phyloP scores from a whole-genome alignment of 2,329 filamentous ascomycete genomes.

The Emericellopsis cladophorae region DNA sequence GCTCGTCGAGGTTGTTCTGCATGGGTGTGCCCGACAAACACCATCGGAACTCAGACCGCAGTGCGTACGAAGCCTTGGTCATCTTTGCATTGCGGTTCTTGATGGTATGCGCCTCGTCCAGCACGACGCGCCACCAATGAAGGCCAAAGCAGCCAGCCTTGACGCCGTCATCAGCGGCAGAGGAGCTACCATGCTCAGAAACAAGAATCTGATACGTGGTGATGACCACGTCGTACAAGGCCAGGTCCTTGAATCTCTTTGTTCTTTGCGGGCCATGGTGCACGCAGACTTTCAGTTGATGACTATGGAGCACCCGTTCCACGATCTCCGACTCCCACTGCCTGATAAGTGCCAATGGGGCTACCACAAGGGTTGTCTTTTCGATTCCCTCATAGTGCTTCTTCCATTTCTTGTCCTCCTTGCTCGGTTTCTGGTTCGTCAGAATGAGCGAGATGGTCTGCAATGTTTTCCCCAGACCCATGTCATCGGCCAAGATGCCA shows the following conservation, averaged over 20 bases:
- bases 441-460: conserved; percentile 86
- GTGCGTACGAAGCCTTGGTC: conserved; percentile 79
- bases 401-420: conserved; percentile 46
- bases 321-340: conserved; percentile 95
- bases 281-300: conserved; percentile 68
- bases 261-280: conserved; percentile 84
- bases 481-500: conserved; percentile 84
- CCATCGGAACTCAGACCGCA: conserved; percentile 84
- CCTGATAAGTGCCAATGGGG: conserved; percentile 84
- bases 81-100: conserved; percentile 96
- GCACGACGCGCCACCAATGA: conserved; percentile 88
- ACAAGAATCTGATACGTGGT: conserved; percentile 95
- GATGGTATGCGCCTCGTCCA: conserved; percentile 96
- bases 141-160: conserved; percentile 81
- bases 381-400: conserved; percentile 57
- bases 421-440: conserved; percentile 58
- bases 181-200: conserved; percentile 70
- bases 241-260: conserved; percentile 64
- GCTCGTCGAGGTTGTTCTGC: conserved; percentile 95
- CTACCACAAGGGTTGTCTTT: conserved; percentile 80
- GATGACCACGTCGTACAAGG: conserved; percentile 85
- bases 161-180: conserved; percentile 43
- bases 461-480: conserved; percentile 89
- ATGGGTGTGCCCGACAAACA: conserved; percentile 93
- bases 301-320: conserved; percentile 59